Base-by-base conservation (phyloP, 257 asterid genomes). In the Eustoma russellianum region DNA sequence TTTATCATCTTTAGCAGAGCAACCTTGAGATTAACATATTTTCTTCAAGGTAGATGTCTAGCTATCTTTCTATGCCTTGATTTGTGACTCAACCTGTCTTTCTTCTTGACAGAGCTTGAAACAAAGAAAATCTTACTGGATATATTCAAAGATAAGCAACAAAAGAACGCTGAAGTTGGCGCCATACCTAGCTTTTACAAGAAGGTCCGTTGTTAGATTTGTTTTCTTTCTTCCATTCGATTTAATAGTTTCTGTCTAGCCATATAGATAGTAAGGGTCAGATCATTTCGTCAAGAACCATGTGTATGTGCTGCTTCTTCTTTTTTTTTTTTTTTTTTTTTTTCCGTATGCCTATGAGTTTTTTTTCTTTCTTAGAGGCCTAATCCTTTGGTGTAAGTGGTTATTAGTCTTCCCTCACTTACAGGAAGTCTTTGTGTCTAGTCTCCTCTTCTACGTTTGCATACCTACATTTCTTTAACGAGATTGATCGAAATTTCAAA, bases 81-180 rank as follows among this genome's bases (percentile, higher is more conserved):
- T 64, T 40, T 57, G 50, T 48, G 15, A 11, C 33, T 38, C 49
- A 33, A 18, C 15, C 47, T 14, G 16, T 3, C 17, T 35, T 15
- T n/a, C 17, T 51, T n/a, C 52, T 68, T 67, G 24, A 56, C 80
- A 92, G 99, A 92, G 77, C 84, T 92, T 46, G 99, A 92, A 80
- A 92, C 97, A 56, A 92, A 92, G 56, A 80, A 82, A 62, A 92
- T 92, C 61, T 78, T 92, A 80, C 78, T 88, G 50, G 99, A 92
- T 62, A 88, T 92, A 56, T 92, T 88, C 59, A 92, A 88, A 72
- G 99, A 83, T 61, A 92, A 92, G 80, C 99, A 88, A 60, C 96
- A 83, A 52, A 88, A 75, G 80, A 83, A 82, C 70, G 91, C 94
- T 65, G 93, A 86, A 68, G 90, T 95, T 47, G 99, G 97, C 57